Conservation (phyloP, 139 green algal species). For the Haematococcus lacustris region DNA sequence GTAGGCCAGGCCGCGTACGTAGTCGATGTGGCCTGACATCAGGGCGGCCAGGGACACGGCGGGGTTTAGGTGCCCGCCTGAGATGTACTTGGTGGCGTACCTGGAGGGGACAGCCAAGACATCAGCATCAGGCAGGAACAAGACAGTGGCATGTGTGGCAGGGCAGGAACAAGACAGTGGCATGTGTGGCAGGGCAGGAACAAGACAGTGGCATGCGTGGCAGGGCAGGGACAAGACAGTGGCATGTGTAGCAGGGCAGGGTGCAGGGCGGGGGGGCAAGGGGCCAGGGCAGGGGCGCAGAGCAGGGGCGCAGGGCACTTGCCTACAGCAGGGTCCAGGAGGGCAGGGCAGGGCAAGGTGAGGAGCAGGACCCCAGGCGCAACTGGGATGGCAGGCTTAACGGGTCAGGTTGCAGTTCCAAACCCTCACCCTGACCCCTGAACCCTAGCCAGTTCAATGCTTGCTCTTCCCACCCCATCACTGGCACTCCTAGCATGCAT, state of each 20-base stretch:
- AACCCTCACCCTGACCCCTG: neutral
- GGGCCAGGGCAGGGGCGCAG: too few species aligned
- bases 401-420: neutral
- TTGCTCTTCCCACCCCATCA: neutral
- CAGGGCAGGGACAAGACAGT: too few species aligned
- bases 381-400: neutral
- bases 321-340: too few species aligned
- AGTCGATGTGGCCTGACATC: slow-evolving; percentile 36
- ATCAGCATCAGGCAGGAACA: neutral
- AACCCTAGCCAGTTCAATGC: neutral
- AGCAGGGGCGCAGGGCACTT: too few species aligned
- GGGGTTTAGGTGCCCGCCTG: slow-evolving; percentile 44
- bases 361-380: too few species aligned
- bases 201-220: too few species aligned
- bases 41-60: slow-evolving; percentile 25
- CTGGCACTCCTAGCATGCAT: neutral
- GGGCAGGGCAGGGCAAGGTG: too few species aligned
- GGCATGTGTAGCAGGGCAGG: too few species aligned
- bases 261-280: too few species aligned
- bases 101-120: neutral
- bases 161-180: neutral
- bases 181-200: neutral
- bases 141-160: neutral
- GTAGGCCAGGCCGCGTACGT: slow-evolving; percentile 20
- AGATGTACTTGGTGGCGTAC: neutral